Conservation (phyloP, 768 basidiomycete species). For the Leccinellum luteum region DNA sequence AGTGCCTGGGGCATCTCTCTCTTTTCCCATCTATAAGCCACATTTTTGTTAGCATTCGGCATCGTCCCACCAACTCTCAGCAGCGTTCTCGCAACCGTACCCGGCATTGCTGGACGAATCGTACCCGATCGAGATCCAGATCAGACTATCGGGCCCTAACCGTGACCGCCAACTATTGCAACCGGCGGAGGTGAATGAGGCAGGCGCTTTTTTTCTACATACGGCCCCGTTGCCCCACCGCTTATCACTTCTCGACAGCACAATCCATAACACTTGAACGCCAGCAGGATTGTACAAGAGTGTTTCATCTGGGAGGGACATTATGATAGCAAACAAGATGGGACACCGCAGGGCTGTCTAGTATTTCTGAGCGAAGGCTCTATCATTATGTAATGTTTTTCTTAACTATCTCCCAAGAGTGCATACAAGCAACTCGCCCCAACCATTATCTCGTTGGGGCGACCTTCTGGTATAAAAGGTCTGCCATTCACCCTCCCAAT, state of each 20-base stretch:
- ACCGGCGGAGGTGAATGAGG: slow-evolving; percentile 72
- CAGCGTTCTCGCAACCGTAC: slow-evolving; percentile 55
- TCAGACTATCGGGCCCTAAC: slow-evolving; percentile 72
- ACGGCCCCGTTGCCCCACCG: background rate
- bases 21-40: background rate
- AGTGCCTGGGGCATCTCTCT: slow-evolving; percentile 19
- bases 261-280: too few relatives aligned
- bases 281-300: too few relatives aligned
- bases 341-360: too few relatives aligned
- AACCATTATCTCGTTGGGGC: too few relatives aligned
- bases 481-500: too few relatives aligned
- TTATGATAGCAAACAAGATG: too few relatives aligned
- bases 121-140: slow-evolving; percentile 67
- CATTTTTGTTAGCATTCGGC: slow-evolving; percentile 43
- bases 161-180: slow-evolving; percentile 75
- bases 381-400: too few relatives aligned
- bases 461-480: too few relatives aligned
- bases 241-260: slow-evolving; percentile 35
- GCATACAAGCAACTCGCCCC: too few relatives aligned
- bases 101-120: slow-evolving; percentile 82
- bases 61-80: slow-evolving; percentile 44
- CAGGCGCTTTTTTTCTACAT: slow-evolving; percentile 41
- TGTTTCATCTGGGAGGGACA: too few relatives aligned
- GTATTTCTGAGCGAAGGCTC: too few relatives aligned
- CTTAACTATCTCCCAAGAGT: too few relatives aligned